Evolutionary conservation across 495 filamentous ascomycete species (phyloP).

Genomic region (Penicillium macrosclerotiorum): DNA sequence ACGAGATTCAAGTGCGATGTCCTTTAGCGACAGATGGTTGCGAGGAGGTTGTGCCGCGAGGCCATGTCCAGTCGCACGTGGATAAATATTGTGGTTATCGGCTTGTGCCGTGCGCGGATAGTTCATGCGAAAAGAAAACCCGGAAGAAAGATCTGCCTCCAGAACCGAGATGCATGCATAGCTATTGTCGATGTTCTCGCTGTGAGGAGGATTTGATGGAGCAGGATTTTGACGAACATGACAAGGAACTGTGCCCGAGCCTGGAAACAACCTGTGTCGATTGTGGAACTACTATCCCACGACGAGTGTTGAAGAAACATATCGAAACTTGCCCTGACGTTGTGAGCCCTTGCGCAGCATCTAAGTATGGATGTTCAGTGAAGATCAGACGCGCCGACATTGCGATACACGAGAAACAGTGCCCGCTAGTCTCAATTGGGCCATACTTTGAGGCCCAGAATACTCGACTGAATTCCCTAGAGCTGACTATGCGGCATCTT

Average conservation of each 20-base stretch:
- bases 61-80: slow-evolving; percentile 70
- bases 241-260: slow-evolving; percentile 48
- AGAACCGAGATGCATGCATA: slow-evolving; percentile 55
- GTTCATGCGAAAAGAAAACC: slow-evolving; percentile 48
- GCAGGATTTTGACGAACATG: slow-evolving; percentile 53
- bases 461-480: slow-evolving; percentile 53
- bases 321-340: slow-evolving; percentile 52
- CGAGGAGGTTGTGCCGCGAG: slow-evolving; percentile 56
- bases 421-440: slow-evolving; percentile 56
- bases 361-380: slow-evolving; percentile 55
- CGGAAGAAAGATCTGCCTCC: slow-evolving; percentile 42
- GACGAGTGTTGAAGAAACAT: slow-evolving; percentile 50
- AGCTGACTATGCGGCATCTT: slow-evolving; percentile 54
- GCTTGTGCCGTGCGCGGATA: slow-evolving; percentile 60
- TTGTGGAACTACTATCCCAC: slow-evolving; percentile 49
- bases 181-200: slow-evolving; percentile 47
- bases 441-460: slow-evolving; percentile 60
- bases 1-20: slow-evolving; percentile 73
- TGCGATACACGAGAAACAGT: slow-evolving; percentile 51
- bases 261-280: slow-evolving; percentile 49
- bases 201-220: slow-evolving; percentile 57
- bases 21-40: slow-evolving; percentile 65
- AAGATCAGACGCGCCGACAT: slow-evolving; percentile 49
- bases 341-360: slow-evolving; percentile 52
- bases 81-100: slow-evolving; percentile 71